Base-by-base conservation (phyloP, 352 stramenopile species). In the Phytophthora chlamydospora region DNA sequence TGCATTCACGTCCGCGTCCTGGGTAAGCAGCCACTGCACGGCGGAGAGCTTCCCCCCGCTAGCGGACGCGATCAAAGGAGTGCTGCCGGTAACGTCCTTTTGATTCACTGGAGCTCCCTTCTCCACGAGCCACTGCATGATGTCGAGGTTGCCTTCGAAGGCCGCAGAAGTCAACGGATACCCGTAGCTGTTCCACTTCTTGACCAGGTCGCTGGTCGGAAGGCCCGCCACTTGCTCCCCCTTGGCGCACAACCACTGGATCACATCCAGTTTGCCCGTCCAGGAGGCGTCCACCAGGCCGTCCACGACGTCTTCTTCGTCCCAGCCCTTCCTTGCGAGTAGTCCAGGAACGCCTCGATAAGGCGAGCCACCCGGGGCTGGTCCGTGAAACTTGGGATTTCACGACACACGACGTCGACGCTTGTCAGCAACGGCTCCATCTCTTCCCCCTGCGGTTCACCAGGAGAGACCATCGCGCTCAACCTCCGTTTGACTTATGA, bases 181-280 rank as follows among this genome's bases (percentile, higher is more conserved):
- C n/a, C n/a, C n/a, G n/a, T 47, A 32, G 3, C 32, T 24, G 17
- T 31, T 31, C 12, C 17, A 31, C 6, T 16, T 10, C 24, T 11
- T 41, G 14, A 52, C 7, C 0, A 52, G 13, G 3, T 43, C 33
- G 0, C n/a, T 44, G 6, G 19, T 34, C 11, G 2, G 31, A 35
- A 24, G 14, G 9, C 17, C 6, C 14, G 2, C 9, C 17, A 6
- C 1, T 34, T 54, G 17, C 33, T 24, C 17, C 32, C 10, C 3
- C 24, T 34, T 5, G 1, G 19, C 47, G 9, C 47, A 45, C 7
- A 55, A 16, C 51, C 51, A 51, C 40, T 44, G 11, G 1, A 59
- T 27, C 8, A 59, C 51, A 14, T 59, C 42, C 27, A 59, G 19
- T 42, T 51, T 48, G 4, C 35, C 49, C 32, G 39, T 24, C 33